Conservation (phyloP, 2,329 filamentous ascomycete species). For the Neonectria hederae region DNA sequence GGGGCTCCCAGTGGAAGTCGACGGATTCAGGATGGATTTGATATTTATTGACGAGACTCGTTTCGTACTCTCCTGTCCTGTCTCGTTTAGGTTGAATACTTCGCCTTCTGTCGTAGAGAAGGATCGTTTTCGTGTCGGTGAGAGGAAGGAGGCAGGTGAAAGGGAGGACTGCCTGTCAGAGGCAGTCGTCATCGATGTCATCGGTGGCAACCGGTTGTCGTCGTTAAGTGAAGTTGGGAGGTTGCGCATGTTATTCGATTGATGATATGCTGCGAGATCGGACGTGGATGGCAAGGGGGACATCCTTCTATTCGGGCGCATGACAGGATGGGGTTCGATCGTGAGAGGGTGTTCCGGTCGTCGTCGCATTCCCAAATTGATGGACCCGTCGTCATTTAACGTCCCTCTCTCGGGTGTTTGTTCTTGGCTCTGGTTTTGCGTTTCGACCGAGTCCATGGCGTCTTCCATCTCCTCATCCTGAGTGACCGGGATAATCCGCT, state of each 20-base stretch:
- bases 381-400: constrained; percentile 70
- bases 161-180: constrained; percentile 65
- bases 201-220: constrained; percentile 67
- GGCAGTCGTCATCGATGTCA: constrained; percentile 56
- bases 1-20: constrained; percentile 40
- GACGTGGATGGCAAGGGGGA: constrained; percentile 55
- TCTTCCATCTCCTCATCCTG: constrained; percentile 62
- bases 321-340: constrained; percentile 58
- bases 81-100: constrained; percentile 47
- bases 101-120: constrained; percentile 70
- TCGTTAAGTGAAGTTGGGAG: constrained; percentile 57
- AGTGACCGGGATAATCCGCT: constrained; percentile 87
- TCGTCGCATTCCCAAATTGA: constrained; percentile 68
- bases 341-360: constrained; percentile 56
- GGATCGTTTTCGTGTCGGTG: constrained; percentile 71
- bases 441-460: constrained; percentile 55
- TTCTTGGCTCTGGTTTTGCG: constrained; percentile 48
- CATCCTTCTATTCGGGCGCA: constrained; percentile 54
- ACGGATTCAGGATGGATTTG: constrained; percentile 77
- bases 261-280: constrained; percentile 63
- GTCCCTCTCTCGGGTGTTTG: constrained; percentile 61
- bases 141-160: constrained; percentile 69
- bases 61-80: constrained; percentile 61
- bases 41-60: constrained; percentile 81
- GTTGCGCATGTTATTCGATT: constrained; percentile 52